Evolutionary conservation across 2,329 filamentous ascomycete genomes (phyloP), one percentile per base, ranked within the genome.

Genomic region (Magnaporthiopsis incrustans): DNA sequence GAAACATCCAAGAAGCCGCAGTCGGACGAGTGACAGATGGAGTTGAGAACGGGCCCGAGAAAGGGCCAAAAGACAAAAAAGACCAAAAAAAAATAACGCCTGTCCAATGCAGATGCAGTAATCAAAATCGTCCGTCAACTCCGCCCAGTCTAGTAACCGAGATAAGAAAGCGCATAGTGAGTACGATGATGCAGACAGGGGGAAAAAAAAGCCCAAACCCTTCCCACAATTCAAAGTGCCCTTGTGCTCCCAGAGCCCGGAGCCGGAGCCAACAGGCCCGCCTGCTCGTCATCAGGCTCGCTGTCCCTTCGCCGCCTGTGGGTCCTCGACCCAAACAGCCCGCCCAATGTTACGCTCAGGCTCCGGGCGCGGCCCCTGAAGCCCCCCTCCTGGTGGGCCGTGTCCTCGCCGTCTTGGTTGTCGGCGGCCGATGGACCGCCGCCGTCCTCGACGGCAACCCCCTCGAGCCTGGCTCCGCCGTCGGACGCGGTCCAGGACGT

Each of bases 271-370:
- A 53, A 53, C 22, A 53, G 44, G 44, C 44, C 44, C 44, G 35
- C 33, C 30, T 38, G 50, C 12, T 61, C 35, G 27, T 61, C 60
- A n/a, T 30, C 61, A 10, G 32, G 57, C 57, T 65, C 66, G 1
- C 62, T 60, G 25, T 61, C 64, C 58, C 60, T 61, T 60, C 63
- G 66, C 12, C 64, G 57, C 32, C 64, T 70, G 64, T 66, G 70
- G 64, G 68, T 72, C 65, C 70, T 73, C 50, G 72, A 70, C 18
- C 72, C 69, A 60, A 78, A 73, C 59, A 78, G 69, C 25, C 70
- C 72, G 27, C 74, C 75, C 4, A 79, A 67, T n/a, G 76, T 75
- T 62, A 73, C 73, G 64, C 76, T 77, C 57, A 79, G 66, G 68
- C 76, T 78, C 61, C 66, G 66, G 10, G 67, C 66, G 11, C 68